Evolutionary conservation across 306 rosid species (phyloP), one percentile per base, ranked within the genome.

Genomic region (Mimosa pudica): DNA sequence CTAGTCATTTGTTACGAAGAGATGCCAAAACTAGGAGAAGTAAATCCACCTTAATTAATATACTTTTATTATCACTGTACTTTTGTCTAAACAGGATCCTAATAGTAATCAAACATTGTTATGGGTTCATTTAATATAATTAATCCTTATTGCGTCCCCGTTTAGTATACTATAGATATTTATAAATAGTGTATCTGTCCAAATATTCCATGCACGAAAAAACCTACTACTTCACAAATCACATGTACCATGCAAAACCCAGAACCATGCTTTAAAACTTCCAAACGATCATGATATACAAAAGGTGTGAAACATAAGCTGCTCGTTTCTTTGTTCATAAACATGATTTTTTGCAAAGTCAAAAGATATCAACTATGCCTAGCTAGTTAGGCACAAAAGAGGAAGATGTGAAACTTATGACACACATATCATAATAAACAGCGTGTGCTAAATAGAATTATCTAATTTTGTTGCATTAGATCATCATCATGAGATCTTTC

Each of bases 161-260:
- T 79, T 48, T 76, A 62, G 81, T 38, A 77, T 70, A 71, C 74
- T 47, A 57, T 17, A 57, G 8, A 8, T 57, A n/a, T 65, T 55
- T 75, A 82, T 77, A 74, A 77, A 79, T 44, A 70, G 33, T 16
- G 70, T 75, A 80, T 64, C 48, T 16, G 16, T 67, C 41, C 32
- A n/a, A 18, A 57, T 16, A 2, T 12, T 51, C 68, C 87, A 85
- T 85, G 86, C 86, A 81, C 62, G 86, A 88, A 71, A 87, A 82
- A 46, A 46, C 49, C 49, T 46, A 13, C 65, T 66, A 33, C 72
- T 85, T 85, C 46, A 35, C 42, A 62, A 62, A 62, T 62, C 68
- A 62, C 86, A 83, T 68, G 73, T 46, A 9, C 10, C 74, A 70
- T 69, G 52, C 73, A 69, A 54, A 42, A 48, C 54, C 7, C 35